Evolutionary conservation across 805 yeast genomes (phyloP), one percentile per base, ranked within the genome.

Genomic region (Scheffersomyces ergatensis): DNA sequence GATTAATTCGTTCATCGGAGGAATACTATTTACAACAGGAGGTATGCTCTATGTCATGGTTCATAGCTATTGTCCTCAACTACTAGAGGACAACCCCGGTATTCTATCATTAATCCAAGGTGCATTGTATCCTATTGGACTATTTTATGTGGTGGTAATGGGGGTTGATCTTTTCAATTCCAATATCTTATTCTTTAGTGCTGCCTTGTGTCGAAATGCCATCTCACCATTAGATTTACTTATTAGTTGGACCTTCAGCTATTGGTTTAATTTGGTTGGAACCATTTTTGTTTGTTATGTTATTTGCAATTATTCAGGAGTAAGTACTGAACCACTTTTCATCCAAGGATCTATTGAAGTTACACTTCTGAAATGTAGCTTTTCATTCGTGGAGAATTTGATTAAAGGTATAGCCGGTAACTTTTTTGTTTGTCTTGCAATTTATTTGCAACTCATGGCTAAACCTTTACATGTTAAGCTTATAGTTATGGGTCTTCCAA

Each of bases 151-250:
- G 19, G 82, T 85, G 17, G 65, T 80, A 4, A 72, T 82, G 75
- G 95, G 95, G 55, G 79, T 80, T 44, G 95, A 86, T 54, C 62
- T 86, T 30, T 86, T 76, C 65, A 86, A 86, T 58, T 82, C 89
- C 2, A 86, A 86, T 52, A 74, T 86, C 13, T 60, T 86, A 14
- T 86, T 80, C 55, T 84, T 85, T 56, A 70, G 83, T 2, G 86
- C 83, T 9, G 93, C 85, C 0, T 53, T 82, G 1, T 64, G 81
- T 42, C 69, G 93, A 43, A 81, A 85, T 5, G 92, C 92, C 0
- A 86, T 85, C 1, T 72, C 83, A 0, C 44, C 82, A 0, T 54
- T 83, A 38, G 95, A 85, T 53, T 58, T 85, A 14, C 5, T 77
- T 0, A 74, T 83, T 13, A 80, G 83, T 43, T 85, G 89, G 89